Base-by-base conservation (phyloP, 257 asterid species). In the Nicotiana tabacum region DNA sequence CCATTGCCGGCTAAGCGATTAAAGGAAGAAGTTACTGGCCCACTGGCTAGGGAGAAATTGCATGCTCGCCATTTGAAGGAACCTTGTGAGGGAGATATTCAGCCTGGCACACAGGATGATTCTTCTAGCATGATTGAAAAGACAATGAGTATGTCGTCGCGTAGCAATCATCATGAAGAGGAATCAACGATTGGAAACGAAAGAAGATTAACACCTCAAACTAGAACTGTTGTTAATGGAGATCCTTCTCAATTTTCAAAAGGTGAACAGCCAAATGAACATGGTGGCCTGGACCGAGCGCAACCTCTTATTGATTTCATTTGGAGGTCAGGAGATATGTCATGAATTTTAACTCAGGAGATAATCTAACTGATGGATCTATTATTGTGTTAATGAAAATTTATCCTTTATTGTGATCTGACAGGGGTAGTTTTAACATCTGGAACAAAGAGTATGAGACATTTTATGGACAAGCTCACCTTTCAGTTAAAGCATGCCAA, bases 321-420 rank as follows among this genome's bases (percentile, higher is more conserved):
- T 87, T 94, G 98, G 98, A 91, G 92, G 98, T 91, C 66, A 90
- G 88, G 65, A 88, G 84, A 69, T 10, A 5, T 82, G 61, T 86
- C 70, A 70, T 67, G 6, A 57, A 6, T 77, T 21, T 84, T 21
- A 17, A 46, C 64, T 24, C 18, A 12, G 60, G 39, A 37, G 30
- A 84, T 70, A 64, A 18, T 53, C 15, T 30, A 69, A 72, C 48
- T 39, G 57, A 48, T 72, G 64, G 27, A 74, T 48, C 10, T 68
- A 60, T 53, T 60, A 18, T 77, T 57, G 11, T 51, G 68, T 61
- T 81, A 76, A 85, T 79, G 27, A 17, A 60, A 32, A 83, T 51
- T 79, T 81, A 39, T 77, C 4, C 69, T 67, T 58, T 84, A 61
- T 76, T 64, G 46, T 27, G 82, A 68, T 37, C 74, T 83, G 85